Conservation (phyloP, 2,329 filamentous ascomycete species). For the Monilinia vaccinii-corymbosi region DNA sequence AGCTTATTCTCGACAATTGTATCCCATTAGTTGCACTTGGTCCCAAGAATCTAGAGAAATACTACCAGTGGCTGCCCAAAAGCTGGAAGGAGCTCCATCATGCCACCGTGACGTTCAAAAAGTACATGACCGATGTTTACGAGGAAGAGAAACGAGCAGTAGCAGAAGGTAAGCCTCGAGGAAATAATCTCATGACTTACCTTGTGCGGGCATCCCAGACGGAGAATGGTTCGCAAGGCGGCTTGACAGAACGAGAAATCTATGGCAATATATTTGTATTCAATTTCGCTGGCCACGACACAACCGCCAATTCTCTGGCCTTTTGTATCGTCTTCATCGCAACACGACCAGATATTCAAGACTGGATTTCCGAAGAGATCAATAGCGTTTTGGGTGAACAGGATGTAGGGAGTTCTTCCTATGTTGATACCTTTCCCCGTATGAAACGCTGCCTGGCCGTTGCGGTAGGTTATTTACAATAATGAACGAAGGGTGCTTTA, state of each 20-base stretch:
- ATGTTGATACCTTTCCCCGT: neutral
- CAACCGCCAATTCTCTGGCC: neutral
- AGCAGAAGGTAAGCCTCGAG: neutral
- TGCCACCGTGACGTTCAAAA: conserved; percentile 2
- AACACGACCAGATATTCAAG: conserved; percentile 1
- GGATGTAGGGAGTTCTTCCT: neutral
- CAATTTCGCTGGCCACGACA: conserved; percentile 5
- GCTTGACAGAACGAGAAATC: conserved; percentile 6
- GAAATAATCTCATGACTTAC: conserved; percentile 5
- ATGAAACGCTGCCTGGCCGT: conserved; percentile 2
- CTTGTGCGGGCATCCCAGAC: conserved; percentile 5
- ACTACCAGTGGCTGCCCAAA: conserved; percentile 8
- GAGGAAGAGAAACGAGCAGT: conserved; percentile 5
- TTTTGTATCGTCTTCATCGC: neutral
- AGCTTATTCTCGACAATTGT: conserved; percentile 6
- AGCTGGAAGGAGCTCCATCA: conserved; percentile 5
- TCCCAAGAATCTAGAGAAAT: conserved; percentile 4
- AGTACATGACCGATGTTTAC: conserved; percentile 3
- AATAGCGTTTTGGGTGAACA: neutral
- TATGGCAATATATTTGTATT: conserved; percentile 8
- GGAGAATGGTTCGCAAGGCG: neutral
- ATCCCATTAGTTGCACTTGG: neutral
- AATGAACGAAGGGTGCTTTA: too few relatives aligned
- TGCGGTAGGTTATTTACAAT: neutral
- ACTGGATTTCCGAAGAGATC: conserved; percentile 1